phyloP scores from a whole-genome alignment of 176 grass and related monocot species.

The Avena insularis region DNA sequence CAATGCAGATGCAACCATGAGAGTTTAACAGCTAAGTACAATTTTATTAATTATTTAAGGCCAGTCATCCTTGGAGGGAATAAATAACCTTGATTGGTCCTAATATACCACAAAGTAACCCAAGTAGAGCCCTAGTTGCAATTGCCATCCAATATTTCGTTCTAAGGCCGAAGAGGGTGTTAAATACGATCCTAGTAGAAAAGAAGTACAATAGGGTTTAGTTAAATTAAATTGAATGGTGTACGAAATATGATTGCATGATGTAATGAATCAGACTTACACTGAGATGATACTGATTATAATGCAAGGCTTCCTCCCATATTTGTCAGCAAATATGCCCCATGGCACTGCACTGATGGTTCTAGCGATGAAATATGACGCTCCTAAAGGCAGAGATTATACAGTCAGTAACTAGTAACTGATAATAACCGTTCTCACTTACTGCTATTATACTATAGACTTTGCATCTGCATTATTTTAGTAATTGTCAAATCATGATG shows the following conservation, averaged over 20 bases:
- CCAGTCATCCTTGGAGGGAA: not conserved
- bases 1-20: slow-evolving; percentile 30
- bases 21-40: not conserved
- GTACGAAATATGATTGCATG: not conserved
- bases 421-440: not conserved
- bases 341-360: slow-evolving; percentile 2
- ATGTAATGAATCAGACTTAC: slow-evolving; percentile 37
- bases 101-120: slow-evolving; percentile 61
- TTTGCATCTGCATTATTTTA: not conserved
- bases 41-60: not conserved
- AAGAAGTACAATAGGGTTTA: slow-evolving; percentile 5
- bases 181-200: slow-evolving; percentile 59
- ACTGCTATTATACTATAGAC: not conserved
- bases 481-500: not conserved
- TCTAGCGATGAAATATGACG: slow-evolving; percentile 64
- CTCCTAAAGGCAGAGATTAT: slow-evolving; percentile 44
- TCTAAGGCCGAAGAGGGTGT: not conserved
- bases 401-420: not conserved
- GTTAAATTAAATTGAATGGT: not conserved
- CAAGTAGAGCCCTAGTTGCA: slow-evolving; percentile 57
- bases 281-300: slow-evolving; percentile 64
- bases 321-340: too few relatives aligned
- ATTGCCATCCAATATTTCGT: slow-evolving; percentile 71
- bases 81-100: slow-evolving; percentile 68
- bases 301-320: slow-evolving; percentile 35